phyloP scores from a whole-genome alignment of 2,329 filamentous ascomycete species.

The Cercospora sp. region DNA sequence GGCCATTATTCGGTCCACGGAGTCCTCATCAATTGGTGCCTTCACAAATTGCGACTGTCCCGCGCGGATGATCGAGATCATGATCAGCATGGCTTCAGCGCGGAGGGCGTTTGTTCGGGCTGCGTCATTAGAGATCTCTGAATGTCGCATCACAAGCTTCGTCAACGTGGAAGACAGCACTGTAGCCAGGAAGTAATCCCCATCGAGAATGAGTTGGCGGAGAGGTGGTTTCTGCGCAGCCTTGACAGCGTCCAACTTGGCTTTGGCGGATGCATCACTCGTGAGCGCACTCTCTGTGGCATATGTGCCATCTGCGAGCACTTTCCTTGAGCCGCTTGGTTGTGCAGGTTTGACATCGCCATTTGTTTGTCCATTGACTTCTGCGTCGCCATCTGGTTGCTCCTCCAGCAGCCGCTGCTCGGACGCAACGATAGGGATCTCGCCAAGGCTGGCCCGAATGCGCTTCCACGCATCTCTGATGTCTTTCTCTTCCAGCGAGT shows the following conservation, averaged over 20 bases:
- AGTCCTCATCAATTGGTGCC: conserved; percentile 95
- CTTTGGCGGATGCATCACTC: conserved; percentile 83
- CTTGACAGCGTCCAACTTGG: conserved; percentile 93
- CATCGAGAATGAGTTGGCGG: conserved; percentile 90
- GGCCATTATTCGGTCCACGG: conserved; percentile 97
- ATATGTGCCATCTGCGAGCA: conserved; percentile 94
- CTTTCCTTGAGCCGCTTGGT: conserved; percentile 82
- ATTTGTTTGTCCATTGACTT: conserved; percentile 71
- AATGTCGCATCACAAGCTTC: conserved; percentile 96
- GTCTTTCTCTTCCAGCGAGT: conserved; percentile 88
- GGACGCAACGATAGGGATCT: conserved; percentile 94
- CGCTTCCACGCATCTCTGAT: conserved; percentile 96
- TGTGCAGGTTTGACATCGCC: conserved; percentile 74
- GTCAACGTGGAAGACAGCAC: conserved; percentile 95
- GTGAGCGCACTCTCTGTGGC: conserved; percentile 95
- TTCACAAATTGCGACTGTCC: conserved; percentile 99
- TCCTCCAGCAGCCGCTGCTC: conserved; percentile 91
- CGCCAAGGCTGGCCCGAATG: conserved; percentile 88
- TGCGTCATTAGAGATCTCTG: conserved; percentile 82
- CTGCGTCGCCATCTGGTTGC: conserved; percentile 62
- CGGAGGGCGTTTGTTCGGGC: conserved; percentile 90
- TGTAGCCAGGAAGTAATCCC: conserved; percentile 93
- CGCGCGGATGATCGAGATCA: conserved; percentile 97
- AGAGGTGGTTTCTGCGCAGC: conserved; percentile 94
- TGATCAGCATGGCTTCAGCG: conserved; percentile 97